Base-by-base conservation (phyloP, 805 yeast genomes). In the Saturnispora besseyi region DNA sequence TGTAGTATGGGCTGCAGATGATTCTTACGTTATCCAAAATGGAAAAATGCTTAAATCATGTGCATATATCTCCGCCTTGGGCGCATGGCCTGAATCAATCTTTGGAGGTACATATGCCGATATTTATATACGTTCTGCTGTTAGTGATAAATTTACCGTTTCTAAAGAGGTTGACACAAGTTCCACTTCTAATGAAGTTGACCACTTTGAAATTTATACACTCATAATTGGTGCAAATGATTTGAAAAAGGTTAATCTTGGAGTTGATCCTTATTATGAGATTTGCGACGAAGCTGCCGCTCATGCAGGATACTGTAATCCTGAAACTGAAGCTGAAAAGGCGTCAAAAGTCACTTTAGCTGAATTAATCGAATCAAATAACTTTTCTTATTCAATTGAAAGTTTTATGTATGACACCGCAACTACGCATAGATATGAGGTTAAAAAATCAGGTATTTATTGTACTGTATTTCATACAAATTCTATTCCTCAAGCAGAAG, bases 391-490 rank as follows among this genome's bases (percentile, higher is more conserved):
- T 12, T 56, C 62, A 7, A 45, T 64, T 26, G 57, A 54, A 38
- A 59, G 56, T 45, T 45, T 47, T 18, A 40, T 30, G 11, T 31
- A 60, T 4, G 42, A 41, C 1, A 47, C 53, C 1, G 50, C 48
- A 4, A 45, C 26, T 42, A 41, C 44, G 18, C 52, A 53, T 48
- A 13, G 12, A 4, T 62, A 57, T 45, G 41, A 52, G 2, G 56
- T 64, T 18, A 47, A 44, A 6, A 37, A 52, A 33, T 54, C 65
- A 7, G 56, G 59, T 7, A 51, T 60, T 32, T 66, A 65, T 44
- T 66, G 70, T 46, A 50, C 60, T 6, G 45, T 62, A 12, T 55
- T 65, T 45, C 47, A 47, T 6, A 52, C 60, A 24, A 41, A 53
- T 7, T 49, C 50, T 2, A 46, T 61, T 9, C 53, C 58, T 2